Conservation (phyloP, 1,284 basidiomycete species). For the Moesziomyces sp. region DNA sequence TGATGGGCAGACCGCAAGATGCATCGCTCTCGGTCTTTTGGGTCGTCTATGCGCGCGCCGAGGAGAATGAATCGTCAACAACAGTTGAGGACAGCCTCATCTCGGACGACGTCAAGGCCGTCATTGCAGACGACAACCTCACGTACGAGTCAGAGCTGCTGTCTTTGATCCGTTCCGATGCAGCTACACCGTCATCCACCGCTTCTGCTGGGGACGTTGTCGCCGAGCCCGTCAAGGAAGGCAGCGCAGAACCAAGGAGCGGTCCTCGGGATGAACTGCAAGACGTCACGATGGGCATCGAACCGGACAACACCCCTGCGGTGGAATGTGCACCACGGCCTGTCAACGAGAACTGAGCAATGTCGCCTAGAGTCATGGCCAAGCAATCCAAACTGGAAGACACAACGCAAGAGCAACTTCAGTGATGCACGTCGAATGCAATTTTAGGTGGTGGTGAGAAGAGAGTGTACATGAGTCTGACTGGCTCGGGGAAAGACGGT, state of each 20-base stretch:
- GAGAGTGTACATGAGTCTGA: neutral
- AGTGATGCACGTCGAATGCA: no score
- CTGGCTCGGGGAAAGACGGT: no score
- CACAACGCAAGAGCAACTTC: no score
- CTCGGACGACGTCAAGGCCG: slow-evolving; percentile 19
- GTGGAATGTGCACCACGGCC: slow-evolving; percentile 1
- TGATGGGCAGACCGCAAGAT: slow-evolving; percentile 28
- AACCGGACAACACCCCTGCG: neutral
- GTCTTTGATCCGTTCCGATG: slow-evolving; percentile 41
- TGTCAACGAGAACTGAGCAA: slow-evolving; percentile 4
- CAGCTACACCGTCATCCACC: slow-evolving; percentile 21
- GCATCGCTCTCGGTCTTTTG: slow-evolving; percentile 31
- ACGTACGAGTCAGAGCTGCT: slow-evolving; percentile 48
- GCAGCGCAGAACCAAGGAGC: neutral
- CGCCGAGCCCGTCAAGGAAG: neutral
- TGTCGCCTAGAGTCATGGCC: neutral
- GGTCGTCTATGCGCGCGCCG: slow-evolving; percentile 27
- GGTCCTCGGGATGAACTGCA: neutral
- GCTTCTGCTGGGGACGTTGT: neutral
- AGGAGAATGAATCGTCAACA: slow-evolving; percentile 3
- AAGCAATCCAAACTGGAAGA: no score
- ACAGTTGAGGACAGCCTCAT: slow-evolving; percentile 10
- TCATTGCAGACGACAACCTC: slow-evolving; percentile 44
- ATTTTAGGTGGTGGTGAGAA: neutral
- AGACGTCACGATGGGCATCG: slow-evolving; percentile 2